Base-by-base conservation (phyloP, 2,329 filamentous ascomycete species). In the Neofusicoccum laricinum region DNA sequence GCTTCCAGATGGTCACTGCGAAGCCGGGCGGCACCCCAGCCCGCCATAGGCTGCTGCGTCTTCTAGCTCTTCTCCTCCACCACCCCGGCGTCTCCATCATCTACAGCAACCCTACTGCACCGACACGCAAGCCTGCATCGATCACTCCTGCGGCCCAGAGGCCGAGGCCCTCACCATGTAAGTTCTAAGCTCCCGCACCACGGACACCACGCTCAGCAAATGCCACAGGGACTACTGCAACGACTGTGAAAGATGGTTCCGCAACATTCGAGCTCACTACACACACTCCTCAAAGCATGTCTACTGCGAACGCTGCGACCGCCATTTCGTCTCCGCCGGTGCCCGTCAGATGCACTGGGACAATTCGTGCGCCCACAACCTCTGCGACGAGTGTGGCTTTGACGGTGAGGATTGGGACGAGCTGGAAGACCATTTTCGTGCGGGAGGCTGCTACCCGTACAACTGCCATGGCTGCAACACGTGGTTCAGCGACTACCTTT, bases 281-380 rank as follows among this genome's bases (percentile, higher is more conserved):
- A n/a, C 12, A 5, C 8, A 61, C 32, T 61, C 58, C 2, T 43
- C 43, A 2, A 19, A 12, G 2, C 58, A 61, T 19, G 32, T 50
- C 15, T 61, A 61, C 34, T 61, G 58, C 58, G 32, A 36, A 12
- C 58, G 58, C 2, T 61, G 58, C 32, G 17, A 61, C 32, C 58
- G 58, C 14, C 1, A 61, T 14, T 61, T 61, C 34, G 21, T 32
- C 32, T 61, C 58, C 4, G 4, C 8, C 14, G 32, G 2, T 12
- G 43, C 43, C 19, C 58, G 43, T 8, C 43, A 50, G 34, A 7
- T n/a, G 46, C 58, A 61, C 19, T 61, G 43, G 58, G 45, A 49
- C 1, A 50, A 61, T 19, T 50, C 43, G 6, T 30, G 17, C 17
- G 58, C 58, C 10, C 58, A 61, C 34, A 40, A 61, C 45, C n/a